phyloP scores from a whole-genome alignment of 2,329 filamentous ascomycete genomes.

The Botrytis fragariae region DNA sequence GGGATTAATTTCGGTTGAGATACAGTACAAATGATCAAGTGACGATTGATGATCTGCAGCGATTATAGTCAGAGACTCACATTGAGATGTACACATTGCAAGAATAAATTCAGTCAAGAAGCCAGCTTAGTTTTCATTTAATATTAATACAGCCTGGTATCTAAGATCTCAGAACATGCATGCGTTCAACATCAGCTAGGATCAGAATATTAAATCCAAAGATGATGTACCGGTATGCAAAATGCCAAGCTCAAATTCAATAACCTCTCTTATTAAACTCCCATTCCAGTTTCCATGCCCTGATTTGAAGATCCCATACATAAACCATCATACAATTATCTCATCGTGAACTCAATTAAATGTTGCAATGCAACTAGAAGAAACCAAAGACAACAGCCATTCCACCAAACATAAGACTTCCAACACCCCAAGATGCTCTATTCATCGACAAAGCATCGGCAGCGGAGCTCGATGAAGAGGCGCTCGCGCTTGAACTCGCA shows the following conservation, averaged over 20 bases:
- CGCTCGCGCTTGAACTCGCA: background rate
- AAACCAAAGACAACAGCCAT: slow-evolving; percentile 18
- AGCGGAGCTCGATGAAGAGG: background rate
- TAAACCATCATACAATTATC: slow-evolving; percentile 1
- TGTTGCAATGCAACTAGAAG: background rate
- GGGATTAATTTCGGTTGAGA: background rate
- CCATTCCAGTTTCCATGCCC: background rate
- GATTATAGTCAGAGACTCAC: background rate
- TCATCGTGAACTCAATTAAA: background rate
- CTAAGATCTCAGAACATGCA: background rate
- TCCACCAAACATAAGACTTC: slow-evolving; percentile 16
- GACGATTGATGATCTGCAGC: background rate
- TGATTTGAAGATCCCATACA: background rate
- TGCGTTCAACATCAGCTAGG: background rate
- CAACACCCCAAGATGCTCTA: background rate
- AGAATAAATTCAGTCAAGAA: background rate
- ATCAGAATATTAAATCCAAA: slow-evolving; percentile 10
- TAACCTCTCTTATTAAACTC: slow-evolving; percentile 12
- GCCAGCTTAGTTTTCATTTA: background rate
- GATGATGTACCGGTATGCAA: background rate
- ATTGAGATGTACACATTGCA: no score
- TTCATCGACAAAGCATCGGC: slow-evolving; percentile 1
- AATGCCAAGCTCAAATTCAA: background rate
- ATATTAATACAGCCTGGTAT: slow-evolving; percentile 12
- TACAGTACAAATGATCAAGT: background rate